Evolutionary conservation across 139 green algal species (phyloP), one percentile per base, ranked within the genome.

Genomic region (Haematococcus sp.): DNA sequence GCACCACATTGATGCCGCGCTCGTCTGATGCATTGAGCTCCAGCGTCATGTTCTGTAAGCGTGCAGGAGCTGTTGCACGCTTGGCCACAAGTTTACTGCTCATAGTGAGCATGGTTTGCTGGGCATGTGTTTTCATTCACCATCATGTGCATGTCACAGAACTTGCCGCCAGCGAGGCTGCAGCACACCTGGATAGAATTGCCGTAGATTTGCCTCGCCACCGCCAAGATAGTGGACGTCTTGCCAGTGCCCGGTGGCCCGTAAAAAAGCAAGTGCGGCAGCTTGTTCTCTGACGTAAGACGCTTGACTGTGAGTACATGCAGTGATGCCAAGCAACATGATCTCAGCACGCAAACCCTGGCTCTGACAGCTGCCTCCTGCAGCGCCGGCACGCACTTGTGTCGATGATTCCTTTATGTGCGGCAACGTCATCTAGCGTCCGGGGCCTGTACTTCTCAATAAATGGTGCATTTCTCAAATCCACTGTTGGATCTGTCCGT

Each of bases 241-340:
- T 99, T 99, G 34, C 95, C 95, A 3, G 95, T 99, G n/a, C 96
- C 96, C 28, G 96, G 96, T 1, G 96, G 96, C 1, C 96, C 96
- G 75, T 99, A 99, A 25, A 99, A 86, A 55, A 99, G 85, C 60
- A 99, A 76, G 72, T 99, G 96, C 1, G 96, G 96, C 46, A 99
- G 89, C 51, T 82, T 74, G 81, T 95, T 94, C 71, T 95, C 87
- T 2, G 58, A 30, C 5, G 91, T 95, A 2, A 98, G 79, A 15
- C 88, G 78, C 68, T 88, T 91, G 73, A 97, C 89, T 93, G 88
- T 35, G 22, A 3, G 59, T 3, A 55, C 22, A 25, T 22, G 20
- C 9, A 58, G 61, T 30, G 28, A 70, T 44, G 63, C 25, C 43
- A 40, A 43, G 33, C 71, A 71, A 32, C 15, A 22, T 17, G n/a